phyloP scores from a whole-genome alignment of 78 protist genomes.

The slime mould (Dictyostelium discoideum) region dicty_2.7 NC_007089.4:4137501-4138000 shows the following conservation, averaged over 20 bases:
- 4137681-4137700: constrained; percentile 26
- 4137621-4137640: background rate
- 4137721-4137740: background rate
- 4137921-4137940: constrained; percentile 27
- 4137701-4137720: constrained; percentile 27
- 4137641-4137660: constrained; percentile 18
- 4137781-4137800: no score
- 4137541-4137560: constrained; percentile 12
- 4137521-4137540: constrained; percentile 7
- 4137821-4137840: background rate
- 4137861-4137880: constrained; percentile 56
- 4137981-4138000: background rate
- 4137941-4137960: background rate
- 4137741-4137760: constrained; percentile 11
- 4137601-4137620: background rate
- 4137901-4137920: constrained; percentile 7
- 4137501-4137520: background rate
- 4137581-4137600: background rate
- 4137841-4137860: constrained; percentile 4
- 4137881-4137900: constrained; percentile 33
- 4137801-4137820: background rate
- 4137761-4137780: background rate
- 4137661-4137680: constrained; percentile 15
- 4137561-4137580: background rate
- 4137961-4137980: background rate